Conservation (phyloP, 1,284 basidiomycete species). For the Takashimella tepidaria region DNA sequence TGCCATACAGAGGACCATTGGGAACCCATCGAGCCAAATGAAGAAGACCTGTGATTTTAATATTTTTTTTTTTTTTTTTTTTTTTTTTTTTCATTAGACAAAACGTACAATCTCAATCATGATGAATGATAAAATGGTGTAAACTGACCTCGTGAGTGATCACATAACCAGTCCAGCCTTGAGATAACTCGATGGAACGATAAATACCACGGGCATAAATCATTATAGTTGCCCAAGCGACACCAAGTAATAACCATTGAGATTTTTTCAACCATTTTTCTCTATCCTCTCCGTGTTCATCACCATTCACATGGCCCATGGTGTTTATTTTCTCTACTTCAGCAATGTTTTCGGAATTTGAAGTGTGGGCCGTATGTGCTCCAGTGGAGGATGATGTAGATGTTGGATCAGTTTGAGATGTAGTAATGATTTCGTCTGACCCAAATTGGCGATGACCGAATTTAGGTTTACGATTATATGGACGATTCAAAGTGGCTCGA, state of each 20-base stretch:
- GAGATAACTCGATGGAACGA: slow-evolving; percentile 34
- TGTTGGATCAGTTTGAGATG: neutral
- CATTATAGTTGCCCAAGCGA: slow-evolving; percentile 33
- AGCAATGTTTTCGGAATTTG: neutral
- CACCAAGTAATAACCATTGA: slow-evolving; percentile 27
- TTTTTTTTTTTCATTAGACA: too few species aligned
- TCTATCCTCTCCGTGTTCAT: slow-evolving; percentile 28
- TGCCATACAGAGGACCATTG: slow-evolving; percentile 27
- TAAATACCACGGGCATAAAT: slow-evolving; percentile 42
- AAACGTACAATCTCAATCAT: too few species aligned
- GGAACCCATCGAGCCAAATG: slow-evolving; percentile 33
- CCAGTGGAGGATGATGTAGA: neutral
- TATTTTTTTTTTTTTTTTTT: too few species aligned
- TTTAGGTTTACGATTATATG: slow-evolving; percentile 1
- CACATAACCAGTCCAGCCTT: slow-evolving; percentile 30
- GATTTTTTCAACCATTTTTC: slow-evolving; percentile 7
- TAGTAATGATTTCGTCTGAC: neutral
- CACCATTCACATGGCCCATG: neutral
- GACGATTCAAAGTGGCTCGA: slow-evolving; percentile 16
- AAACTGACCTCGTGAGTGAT: slow-evolving; percentile 19
- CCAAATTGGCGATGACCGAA: too few species aligned
- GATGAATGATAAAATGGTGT: too few species aligned
- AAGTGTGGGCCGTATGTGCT: neutral
- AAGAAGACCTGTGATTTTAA: slow-evolving; percentile 19
- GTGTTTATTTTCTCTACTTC: neutral